Evolutionary conservation across 148 eudicot genomes (phyloP).

Genomic region (Rhododendron kiyosumense): DNA sequence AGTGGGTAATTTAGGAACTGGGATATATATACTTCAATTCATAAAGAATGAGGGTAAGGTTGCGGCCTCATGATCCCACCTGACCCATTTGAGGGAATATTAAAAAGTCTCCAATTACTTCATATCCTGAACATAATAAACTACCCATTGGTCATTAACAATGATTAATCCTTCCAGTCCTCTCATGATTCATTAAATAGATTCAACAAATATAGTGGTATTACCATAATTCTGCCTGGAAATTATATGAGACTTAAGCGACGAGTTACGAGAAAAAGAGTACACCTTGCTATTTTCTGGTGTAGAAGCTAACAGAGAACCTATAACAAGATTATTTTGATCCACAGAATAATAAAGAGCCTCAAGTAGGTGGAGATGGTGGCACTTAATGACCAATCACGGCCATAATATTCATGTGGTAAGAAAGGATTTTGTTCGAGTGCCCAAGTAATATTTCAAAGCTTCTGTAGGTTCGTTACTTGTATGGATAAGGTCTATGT

Average conservation of each 20-base stretch:
- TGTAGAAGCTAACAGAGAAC: background rate
- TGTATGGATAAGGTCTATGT: background rate
- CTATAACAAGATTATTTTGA: background rate
- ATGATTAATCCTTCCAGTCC: background rate
- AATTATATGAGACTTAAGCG: background rate
- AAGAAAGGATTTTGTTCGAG: background rate
- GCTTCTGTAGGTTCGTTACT: background rate
- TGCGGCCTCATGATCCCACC: background rate
- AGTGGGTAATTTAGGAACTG: background rate
- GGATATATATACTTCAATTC: background rate
- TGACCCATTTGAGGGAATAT: background rate
- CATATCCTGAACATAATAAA: background rate
- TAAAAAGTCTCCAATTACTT: background rate
- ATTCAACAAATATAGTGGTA: too few species aligned
- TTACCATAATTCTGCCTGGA: background rate
- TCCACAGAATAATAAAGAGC: background rate
- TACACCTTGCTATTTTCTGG: background rate
- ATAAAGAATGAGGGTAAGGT: background rate
- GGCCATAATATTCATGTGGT: background rate
- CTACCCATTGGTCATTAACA: background rate
- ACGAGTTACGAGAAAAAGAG: background rate
- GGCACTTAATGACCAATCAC: background rate
- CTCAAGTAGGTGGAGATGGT: background rate
- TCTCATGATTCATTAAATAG: background rate
- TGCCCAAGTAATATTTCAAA: background rate